Evolutionary conservation across 768 basidiomycete species (phyloP).

Genomic region (Suillus brevipes): DNA sequence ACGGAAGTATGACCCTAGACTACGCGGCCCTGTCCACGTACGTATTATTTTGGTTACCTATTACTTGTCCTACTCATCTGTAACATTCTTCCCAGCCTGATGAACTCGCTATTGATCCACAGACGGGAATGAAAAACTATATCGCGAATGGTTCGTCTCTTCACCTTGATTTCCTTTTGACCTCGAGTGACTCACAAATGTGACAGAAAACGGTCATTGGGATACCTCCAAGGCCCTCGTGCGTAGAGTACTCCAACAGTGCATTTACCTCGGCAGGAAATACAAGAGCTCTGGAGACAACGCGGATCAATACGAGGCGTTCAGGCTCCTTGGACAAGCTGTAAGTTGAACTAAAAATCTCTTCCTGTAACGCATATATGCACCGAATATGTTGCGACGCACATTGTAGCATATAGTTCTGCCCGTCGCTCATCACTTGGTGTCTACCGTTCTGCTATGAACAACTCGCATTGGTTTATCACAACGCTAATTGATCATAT

Average conservation of each 20-base stretch:
- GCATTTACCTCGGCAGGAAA: conserved; percentile 76
- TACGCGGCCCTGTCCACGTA: conserved; percentile 84
- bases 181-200: background rate
- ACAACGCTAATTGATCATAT: background rate
- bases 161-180: background rate
- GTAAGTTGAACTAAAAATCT: conserved; percentile 39
- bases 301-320: conserved; percentile 75
- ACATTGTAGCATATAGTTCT: background rate
- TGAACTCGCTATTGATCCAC: conserved; percentile 83
- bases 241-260: conserved; percentile 68
- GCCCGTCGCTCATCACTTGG: background rate
- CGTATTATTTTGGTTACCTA: conserved; percentile 4
- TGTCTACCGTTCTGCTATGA: background rate
- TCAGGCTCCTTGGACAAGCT: conserved; percentile 72
- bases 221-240: conserved; percentile 84
- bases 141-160: conserved; percentile 69
- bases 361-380: background rate
- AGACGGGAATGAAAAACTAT: conserved; percentile 94
- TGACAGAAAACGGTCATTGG: conserved; percentile 70
- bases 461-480: background rate
- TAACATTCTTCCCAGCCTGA: conserved; percentile 46
- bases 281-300: conserved; percentile 59
- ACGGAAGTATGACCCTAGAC: conserved; percentile 67
- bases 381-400: background rate
- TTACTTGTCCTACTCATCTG: background rate